Conservation (phyloP, 352 stramenopile species). For the Phytopythium mirpurense region DNA sequence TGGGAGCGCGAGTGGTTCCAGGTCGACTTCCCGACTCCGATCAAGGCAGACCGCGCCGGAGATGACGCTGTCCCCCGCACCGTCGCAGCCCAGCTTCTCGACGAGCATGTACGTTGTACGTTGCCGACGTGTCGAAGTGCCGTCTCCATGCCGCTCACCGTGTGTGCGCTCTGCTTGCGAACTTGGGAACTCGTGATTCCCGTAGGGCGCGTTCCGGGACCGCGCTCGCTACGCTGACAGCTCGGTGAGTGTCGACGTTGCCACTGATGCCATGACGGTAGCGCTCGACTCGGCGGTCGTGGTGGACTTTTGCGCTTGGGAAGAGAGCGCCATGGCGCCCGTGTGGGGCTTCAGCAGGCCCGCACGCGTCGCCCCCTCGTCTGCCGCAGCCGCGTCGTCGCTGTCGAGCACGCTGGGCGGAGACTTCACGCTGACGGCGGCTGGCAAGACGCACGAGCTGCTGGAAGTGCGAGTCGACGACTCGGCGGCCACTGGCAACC, state of each 20-base stretch:
- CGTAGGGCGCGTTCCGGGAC: constrained; percentile 33
- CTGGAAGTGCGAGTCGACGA: neutral
- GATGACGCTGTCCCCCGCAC: neutral
- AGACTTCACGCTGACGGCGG: constrained; percentile 4
- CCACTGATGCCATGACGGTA: constrained; percentile 38
- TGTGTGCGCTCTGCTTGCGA: neutral
- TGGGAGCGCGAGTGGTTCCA: constrained; percentile 55
- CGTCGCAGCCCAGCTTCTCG: constrained; percentile 22
- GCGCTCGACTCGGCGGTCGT: constrained; percentile 31
- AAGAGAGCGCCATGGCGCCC: constrained; percentile 31
- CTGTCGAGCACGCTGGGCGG: constrained; percentile 4
- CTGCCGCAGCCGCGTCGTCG: constrained; percentile 2
- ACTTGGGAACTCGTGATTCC: no score
- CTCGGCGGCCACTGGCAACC: constrained; percentile 20
- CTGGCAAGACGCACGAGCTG: constrained; percentile 3
- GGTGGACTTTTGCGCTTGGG: constrained; percentile 57
- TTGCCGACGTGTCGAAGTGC: no score
- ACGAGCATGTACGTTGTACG: constrained; percentile 20
- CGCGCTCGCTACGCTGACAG: constrained; percentile 25
- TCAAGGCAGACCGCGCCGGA: neutral
- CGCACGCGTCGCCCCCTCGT: constrained; percentile 12
- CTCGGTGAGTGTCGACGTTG: constrained; percentile 17
- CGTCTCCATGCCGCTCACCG: no score
- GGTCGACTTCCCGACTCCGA: constrained; percentile 21
- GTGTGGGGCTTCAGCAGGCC: constrained; percentile 42